Conservation (phyloP, 164 flowering plant genomes). For the Vitis riparia region DNA sequence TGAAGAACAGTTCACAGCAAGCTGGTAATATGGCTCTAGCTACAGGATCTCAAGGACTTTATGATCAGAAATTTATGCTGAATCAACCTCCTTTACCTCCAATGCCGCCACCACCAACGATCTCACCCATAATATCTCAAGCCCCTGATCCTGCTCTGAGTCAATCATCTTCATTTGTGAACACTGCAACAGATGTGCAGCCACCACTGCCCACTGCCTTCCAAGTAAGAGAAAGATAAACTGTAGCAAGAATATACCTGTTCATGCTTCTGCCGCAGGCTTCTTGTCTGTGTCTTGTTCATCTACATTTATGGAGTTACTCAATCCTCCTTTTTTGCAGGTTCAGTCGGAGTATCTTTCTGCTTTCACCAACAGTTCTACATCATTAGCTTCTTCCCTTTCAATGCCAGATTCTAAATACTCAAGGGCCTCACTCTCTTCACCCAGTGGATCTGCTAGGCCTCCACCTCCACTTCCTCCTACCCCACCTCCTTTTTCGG, state of each 20-base stretch:
- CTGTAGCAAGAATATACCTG: too few species aligned
- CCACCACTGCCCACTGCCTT: constrained; percentile 38
- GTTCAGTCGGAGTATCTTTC: constrained; percentile 55
- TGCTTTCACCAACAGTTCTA: constrained; percentile 29
- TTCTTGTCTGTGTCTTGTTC: constrained; percentile 15
- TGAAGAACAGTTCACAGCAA: constrained; percentile 45
- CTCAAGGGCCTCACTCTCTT: constrained; percentile 45
- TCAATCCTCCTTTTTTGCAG: constrained; percentile 32
- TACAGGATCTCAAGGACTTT: constrained; percentile 56
- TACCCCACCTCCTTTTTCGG: constrained; percentile 75
- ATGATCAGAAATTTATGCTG: constrained; percentile 53
- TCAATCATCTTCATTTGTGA: constrained; percentile 51
- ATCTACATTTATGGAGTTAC: not conserved
- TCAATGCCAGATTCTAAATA: constrained; percentile 48
- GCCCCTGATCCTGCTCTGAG: constrained; percentile 36
- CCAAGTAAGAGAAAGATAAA: constrained; percentile 33
- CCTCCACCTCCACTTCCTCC: constrained; percentile 94
- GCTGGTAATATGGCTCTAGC: constrained; percentile 24
- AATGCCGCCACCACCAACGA: constrained; percentile 69
- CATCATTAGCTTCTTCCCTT: constrained; percentile 32
- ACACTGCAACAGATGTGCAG: constrained; percentile 42
- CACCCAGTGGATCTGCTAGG: constrained; percentile 57
- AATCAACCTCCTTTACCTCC: constrained; percentile 93
- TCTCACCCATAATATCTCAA: constrained; percentile 54
- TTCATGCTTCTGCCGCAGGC: not conserved